Conservation (phyloP, 768 basidiomycete species). For the Clitopilus hobsonii region DNA sequence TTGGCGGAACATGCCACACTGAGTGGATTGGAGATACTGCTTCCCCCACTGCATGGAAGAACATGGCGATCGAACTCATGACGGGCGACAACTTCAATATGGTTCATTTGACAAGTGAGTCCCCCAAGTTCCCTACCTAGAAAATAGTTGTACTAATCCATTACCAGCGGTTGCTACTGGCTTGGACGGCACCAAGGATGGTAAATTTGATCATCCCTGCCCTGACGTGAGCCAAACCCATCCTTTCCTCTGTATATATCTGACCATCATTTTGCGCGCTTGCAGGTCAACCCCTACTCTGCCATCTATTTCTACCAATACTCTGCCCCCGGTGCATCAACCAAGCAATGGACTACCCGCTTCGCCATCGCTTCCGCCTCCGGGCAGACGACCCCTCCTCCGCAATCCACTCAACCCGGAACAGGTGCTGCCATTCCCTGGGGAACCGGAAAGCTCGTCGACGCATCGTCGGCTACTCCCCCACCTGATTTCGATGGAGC, state of each 20-base stretch:
- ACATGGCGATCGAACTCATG: constrained; percentile 77
- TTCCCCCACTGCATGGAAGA: constrained; percentile 57
- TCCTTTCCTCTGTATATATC: background rate
- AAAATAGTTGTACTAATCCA: too few species aligned
- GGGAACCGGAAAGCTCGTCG: constrained; percentile 58
- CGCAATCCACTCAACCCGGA: constrained; percentile 49
- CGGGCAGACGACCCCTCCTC: constrained; percentile 41
- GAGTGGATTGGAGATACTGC: constrained; percentile 53
- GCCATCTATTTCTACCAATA: constrained; percentile 83
- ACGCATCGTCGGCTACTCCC: constrained; percentile 33
- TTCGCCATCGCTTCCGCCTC: constrained; percentile 62
- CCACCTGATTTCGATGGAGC: constrained; percentile 24
- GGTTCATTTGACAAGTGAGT: constrained; percentile 62
- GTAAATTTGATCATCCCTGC: constrained; percentile 55
- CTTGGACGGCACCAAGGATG: constrained; percentile 56
- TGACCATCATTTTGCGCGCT: background rate
- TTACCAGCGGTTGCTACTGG: constrained; percentile 63
- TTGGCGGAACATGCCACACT: constrained; percentile 51
- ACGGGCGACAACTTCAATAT: constrained; percentile 69
- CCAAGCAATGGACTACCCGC: constrained; percentile 66
- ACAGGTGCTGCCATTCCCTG: constrained; percentile 54
- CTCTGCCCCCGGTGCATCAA: constrained; percentile 34
- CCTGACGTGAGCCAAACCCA: constrained; percentile 52
- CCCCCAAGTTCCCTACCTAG: background rate
- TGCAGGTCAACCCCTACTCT: constrained; percentile 57